Percentiles rank a stretch among this genome's conserved stretches.
Evolutionary conservation across 495 filamentous ascomycete species (phyloP).

Genomic region (Immersiella caudata): DNA sequence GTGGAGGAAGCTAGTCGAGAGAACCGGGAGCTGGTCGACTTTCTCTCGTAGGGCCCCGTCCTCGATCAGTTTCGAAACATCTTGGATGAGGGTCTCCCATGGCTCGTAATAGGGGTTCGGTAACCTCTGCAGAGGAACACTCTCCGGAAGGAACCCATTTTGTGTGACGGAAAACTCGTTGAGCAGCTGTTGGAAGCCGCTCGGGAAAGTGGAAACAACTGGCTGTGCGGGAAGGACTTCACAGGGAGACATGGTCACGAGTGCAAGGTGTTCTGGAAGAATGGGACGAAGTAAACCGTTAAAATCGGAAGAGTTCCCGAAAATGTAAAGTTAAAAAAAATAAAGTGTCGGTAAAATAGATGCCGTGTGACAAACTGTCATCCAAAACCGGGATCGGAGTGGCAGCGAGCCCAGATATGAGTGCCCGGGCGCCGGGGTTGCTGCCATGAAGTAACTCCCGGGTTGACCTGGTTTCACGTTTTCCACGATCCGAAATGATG

Average conservation of each 20-base stretch:
- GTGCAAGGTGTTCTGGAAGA: neutral
- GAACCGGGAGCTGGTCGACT: constrained; percentile 69
- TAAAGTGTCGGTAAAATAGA: neutral
- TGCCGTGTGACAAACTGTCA: too few species aligned
- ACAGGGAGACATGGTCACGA: constrained; percentile 27
- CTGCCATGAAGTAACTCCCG: neutral
- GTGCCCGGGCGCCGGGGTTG: neutral
- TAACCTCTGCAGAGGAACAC: constrained; percentile 66
- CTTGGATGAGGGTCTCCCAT: constrained; percentile 74
- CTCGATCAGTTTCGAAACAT: constrained; percentile 68
- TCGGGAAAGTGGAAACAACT: neutral
- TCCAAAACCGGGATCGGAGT: too few species aligned
- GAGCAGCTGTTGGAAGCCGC: constrained; percentile 10
- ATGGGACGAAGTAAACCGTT: too few species aligned
- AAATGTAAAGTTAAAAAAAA: neutral
- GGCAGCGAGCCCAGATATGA: too few species aligned
- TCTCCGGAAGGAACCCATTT: constrained; percentile 77
- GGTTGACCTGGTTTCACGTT: neutral
- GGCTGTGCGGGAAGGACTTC: constrained; percentile 15
- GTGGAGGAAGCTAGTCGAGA: neutral
- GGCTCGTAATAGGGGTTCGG: constrained; percentile 76
- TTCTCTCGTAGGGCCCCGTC: constrained; percentile 65
- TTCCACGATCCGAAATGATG: neutral
- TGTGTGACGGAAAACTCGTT: constrained; percentile 33
- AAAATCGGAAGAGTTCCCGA: neutral